These are phyloP conservation scores for Mortierella sp. DNA, from an alignment of 371 early-diverging fungal species.

Conservation along the genomic window DNA sequence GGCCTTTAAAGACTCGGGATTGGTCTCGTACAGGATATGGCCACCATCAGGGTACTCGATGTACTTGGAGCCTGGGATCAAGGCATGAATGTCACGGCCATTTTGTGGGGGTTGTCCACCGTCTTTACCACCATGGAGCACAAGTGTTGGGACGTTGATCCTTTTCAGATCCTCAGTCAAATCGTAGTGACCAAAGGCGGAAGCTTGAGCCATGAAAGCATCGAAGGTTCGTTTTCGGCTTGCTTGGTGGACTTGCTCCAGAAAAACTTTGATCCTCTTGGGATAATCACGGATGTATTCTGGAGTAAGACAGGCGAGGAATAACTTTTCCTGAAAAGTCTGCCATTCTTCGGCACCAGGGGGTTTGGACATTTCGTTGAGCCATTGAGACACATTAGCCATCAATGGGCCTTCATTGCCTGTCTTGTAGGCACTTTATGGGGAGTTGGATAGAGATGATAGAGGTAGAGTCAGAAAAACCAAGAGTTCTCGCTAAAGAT, in stretches of 20 bases:
- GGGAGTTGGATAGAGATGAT: neutral
- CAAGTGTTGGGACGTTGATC: neutral
- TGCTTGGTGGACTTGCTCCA: neutral
- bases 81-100: conserved; percentile 3
- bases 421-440: neutral
- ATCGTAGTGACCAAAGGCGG: neutral
- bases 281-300: neutral
- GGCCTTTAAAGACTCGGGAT: conserved; percentile 1
- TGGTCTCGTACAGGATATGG: conserved; percentile 10
- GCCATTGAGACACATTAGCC: neutral
- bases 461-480: neutral
- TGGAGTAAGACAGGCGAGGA: conserved; percentile 5
- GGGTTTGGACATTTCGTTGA: neutral
- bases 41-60: conserved; percentile 9
- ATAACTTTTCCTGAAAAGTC: conserved; percentile 1
- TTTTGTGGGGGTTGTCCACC: neutral
- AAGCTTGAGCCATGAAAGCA: neutral
- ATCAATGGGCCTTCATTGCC: neutral
- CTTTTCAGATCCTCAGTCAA: conserved; percentile 2
- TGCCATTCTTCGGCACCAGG: conserved; percentile 2
- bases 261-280: neutral
- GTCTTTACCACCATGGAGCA: conserved; percentile 11
- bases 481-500: neutral
- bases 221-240: neutral
- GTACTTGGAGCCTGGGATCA: conserved; percentile 11